Conservation (phyloP, 129 eudicot species). For the Tagetes patula region DNA sequence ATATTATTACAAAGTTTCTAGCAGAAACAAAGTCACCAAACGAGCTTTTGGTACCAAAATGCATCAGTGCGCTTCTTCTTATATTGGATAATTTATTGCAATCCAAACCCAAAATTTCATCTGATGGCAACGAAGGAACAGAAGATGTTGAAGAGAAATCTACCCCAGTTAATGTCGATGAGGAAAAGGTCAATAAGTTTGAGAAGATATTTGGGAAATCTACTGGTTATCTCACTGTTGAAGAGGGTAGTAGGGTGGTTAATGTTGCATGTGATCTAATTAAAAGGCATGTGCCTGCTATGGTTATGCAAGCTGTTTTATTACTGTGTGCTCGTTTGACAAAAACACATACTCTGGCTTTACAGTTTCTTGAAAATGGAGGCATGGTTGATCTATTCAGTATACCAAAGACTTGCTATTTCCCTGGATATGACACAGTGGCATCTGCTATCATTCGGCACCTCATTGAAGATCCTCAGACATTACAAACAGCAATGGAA, state of each 20-base stretch:
- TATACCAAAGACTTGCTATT: constrained; percentile 75
- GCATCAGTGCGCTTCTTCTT: constrained; percentile 84
- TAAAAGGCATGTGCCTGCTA: constrained; percentile 70
- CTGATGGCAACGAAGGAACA: constrained; percentile 49
- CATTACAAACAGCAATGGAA: constrained; percentile 97
- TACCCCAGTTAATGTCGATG: constrained; percentile 33
- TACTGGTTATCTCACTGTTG: constrained; percentile 83
- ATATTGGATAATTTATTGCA: constrained; percentile 84
- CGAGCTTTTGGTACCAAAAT: constrained; percentile 60
- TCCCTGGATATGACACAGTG: constrained; percentile 91
- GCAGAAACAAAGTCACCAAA: constrained; percentile 40
- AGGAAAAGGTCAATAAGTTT: constrained; percentile 43
- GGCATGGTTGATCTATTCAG: constrained; percentile 77
- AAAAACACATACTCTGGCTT: constrained; percentile 70
- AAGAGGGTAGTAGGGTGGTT: constrained; percentile 71
- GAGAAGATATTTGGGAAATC: constrained; percentile 76
- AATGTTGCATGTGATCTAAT: constrained; percentile 75
- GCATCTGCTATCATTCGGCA: constrained; percentile 95
- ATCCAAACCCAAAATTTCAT: constrained; percentile 55
- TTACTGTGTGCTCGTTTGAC: constrained; percentile 94
- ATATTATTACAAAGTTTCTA: constrained; percentile 58
- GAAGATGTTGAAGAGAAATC: constrained; percentile 45
- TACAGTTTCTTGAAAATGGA: constrained; percentile 79
- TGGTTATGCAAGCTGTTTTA: constrained; percentile 94
- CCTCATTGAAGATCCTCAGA: constrained; percentile 95